These are phyloP conservation scores for Raphanus hybrid DNA, from an alignment of 441 rosid genomes.

Conservation along the genomic window DNA sequence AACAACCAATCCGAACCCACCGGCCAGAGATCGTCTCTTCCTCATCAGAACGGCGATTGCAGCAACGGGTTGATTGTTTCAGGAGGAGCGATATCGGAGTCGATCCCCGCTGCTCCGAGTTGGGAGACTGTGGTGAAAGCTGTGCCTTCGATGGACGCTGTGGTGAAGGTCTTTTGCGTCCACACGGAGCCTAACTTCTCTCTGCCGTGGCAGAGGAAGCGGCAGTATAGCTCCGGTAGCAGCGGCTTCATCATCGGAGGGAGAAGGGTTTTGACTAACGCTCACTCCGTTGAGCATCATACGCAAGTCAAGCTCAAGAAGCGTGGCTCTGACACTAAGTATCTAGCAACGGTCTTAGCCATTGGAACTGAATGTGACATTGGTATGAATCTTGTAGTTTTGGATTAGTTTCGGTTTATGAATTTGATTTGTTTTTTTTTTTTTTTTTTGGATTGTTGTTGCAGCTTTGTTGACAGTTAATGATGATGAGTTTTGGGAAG, in stretches of 20 bases:
- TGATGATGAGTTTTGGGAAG: conserved; percentile 95
- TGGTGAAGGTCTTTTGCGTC: conserved; percentile 91
- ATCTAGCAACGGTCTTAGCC: conserved; percentile 79
- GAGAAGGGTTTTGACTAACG: conserved; percentile 81
- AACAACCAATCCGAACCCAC: conserved; percentile 36
- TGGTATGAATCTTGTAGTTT: conserved; percentile 48
- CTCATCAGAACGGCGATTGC: conserved; percentile 48
- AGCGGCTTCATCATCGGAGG: conserved; percentile 84
- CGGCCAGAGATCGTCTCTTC: conserved; percentile 25
- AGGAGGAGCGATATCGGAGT: conserved; percentile 2
- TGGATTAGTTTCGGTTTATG: neutral
- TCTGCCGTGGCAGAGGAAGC: conserved; percentile 88
- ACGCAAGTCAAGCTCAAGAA: conserved; percentile 91
- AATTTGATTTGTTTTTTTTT: neutral
- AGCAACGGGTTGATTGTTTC: conserved; percentile 43
- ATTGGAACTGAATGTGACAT: conserved; percentile 95
- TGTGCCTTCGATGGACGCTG: conserved; percentile 89
- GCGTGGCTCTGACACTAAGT: conserved; percentile 89
- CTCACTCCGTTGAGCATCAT: conserved; percentile 90
- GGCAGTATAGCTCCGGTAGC: conserved; percentile 85
- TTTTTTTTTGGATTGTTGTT: conserved; percentile 29
- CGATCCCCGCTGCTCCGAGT: conserved; percentile 45
- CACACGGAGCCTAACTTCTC: conserved; percentile 95
- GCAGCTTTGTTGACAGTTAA: conserved; percentile 83
- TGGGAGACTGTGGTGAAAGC: conserved; percentile 57